phyloP scores from a whole-genome alignment of 83 land plant species.

The Thuja plicata region DNA sequence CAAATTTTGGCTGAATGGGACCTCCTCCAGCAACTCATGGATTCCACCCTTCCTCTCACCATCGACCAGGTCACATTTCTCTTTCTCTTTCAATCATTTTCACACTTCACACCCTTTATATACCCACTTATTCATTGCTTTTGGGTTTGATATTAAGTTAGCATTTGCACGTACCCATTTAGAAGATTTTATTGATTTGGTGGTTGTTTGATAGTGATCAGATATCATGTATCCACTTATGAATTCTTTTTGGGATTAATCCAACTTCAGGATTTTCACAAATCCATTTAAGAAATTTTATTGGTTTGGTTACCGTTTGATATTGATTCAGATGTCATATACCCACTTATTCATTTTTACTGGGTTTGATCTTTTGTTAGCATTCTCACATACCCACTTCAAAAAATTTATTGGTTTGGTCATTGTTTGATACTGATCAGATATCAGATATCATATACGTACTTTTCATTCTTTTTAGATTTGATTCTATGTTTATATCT shows the following conservation, averaged over 20 bases:
- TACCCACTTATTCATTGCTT: too few relatives aligned
- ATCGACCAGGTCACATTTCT: not conserved
- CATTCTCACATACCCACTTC: not conserved
- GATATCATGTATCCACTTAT: not conserved
- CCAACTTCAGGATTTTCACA: too few relatives aligned
- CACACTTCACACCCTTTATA: not conserved
- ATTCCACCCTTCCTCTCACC: not conserved
- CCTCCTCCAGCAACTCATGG: constrained; percentile 30
- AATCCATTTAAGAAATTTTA: not conserved
- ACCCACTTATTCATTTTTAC: not conserved
- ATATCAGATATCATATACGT: too few relatives aligned
- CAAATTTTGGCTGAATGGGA: constrained; percentile 47
- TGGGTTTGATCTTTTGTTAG: not conserved
- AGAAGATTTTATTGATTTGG: not conserved
- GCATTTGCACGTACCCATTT: too few relatives aligned
- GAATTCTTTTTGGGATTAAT: not conserved
- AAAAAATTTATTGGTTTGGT: too few relatives aligned
- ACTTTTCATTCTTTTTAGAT: too few relatives aligned
- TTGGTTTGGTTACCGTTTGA: not conserved
- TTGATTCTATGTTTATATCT: too few relatives aligned
- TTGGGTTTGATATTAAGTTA: too few relatives aligned
- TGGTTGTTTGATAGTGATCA: not conserved
- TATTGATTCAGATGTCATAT: not conserved
- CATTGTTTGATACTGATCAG: too few relatives aligned
- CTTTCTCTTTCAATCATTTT: not conserved